Evolutionary conservation across 2,329 filamentous ascomycete genomes (phyloP).

Genomic region (Lachnellula suecica): DNA sequence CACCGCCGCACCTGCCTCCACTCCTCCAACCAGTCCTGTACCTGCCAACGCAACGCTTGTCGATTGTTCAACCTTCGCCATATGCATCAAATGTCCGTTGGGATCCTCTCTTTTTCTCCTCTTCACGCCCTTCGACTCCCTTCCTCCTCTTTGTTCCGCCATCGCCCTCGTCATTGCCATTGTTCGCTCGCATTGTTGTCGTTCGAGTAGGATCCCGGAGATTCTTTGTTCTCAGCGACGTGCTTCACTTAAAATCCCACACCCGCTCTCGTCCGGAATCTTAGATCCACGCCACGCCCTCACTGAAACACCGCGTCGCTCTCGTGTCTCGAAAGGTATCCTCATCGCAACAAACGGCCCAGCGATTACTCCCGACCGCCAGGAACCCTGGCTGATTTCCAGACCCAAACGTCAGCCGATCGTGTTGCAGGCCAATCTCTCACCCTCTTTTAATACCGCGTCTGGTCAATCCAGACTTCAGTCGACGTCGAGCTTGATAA

Average conservation of each 20-base stretch:
- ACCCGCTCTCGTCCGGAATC: neutral
- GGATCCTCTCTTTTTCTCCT: neutral
- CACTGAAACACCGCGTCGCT: conserved; percentile 14
- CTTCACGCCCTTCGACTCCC: neutral
- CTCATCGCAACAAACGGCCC: conserved; percentile 11
- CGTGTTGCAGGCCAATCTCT: conserved; percentile 1
- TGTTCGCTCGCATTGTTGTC: neutral
- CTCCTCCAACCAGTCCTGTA: too few species aligned
- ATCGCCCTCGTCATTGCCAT: neutral
- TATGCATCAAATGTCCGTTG: neutral
- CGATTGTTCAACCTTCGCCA: neutral
- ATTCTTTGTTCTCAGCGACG: neutral
- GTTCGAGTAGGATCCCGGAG: neutral
- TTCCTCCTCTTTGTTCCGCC: neutral
- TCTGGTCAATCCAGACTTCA: neutral
- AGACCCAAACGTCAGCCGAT: conserved; percentile 4
- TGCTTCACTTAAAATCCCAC: neutral
- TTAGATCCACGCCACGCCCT: neutral
- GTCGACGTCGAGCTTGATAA: neutral
- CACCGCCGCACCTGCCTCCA: neutral
- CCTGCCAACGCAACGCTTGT: too few species aligned
- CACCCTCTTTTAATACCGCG: too few species aligned
- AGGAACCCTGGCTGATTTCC: conserved; percentile 11
- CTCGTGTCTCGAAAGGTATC: conserved; percentile 4
- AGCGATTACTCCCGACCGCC: conserved; percentile 9